phyloP scores from a whole-genome alignment of 2,329 filamentous ascomycete genomes.

The Curvularia sp. region DNA sequence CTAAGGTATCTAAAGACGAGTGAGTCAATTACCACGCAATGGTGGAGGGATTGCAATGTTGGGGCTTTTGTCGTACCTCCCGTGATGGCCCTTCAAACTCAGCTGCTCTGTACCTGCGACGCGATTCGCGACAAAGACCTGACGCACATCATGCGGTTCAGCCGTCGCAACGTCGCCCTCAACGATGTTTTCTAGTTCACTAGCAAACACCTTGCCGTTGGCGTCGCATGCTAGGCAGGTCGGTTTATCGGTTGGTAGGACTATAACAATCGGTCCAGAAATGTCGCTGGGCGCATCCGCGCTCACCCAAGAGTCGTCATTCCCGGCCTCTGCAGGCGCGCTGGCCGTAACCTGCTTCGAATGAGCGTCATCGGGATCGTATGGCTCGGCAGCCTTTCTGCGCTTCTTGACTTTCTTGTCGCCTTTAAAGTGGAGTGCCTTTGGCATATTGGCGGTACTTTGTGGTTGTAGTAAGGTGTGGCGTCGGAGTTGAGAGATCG shows the following conservation, averaged over 20 bases:
- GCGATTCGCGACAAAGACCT: slow-evolving; percentile 91
- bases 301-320: slow-evolving; percentile 91
- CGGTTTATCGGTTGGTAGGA: slow-evolving; percentile 76
- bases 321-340: slow-evolving; percentile 56
- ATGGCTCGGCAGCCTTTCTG: slow-evolving; percentile 70
- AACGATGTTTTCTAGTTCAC: slow-evolving; percentile 84
- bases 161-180: slow-evolving; percentile 82
- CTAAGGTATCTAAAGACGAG: slow-evolving; percentile 71
- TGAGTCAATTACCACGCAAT: neutral
- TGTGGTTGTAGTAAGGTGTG: slow-evolving; percentile 18
- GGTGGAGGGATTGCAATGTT: neutral
- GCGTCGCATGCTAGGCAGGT: slow-evolving; percentile 85
- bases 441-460: slow-evolving; percentile 69
- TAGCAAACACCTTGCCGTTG: slow-evolving; percentile 83
- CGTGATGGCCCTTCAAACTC: slow-evolving; percentile 89
- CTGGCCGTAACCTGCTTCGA: slow-evolving; percentile 48
- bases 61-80: slow-evolving; percentile 62
- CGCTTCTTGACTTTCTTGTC: slow-evolving; percentile 95
- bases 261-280: slow-evolving; percentile 80
- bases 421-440: slow-evolving; percentile 93
- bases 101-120: slow-evolving; percentile 82
- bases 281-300: slow-evolving; percentile 79
- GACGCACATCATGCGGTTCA: slow-evolving; percentile 93
- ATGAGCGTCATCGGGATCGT: slow-evolving; percentile 49
- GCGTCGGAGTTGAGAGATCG: slow-evolving; percentile 27